Conservation (phyloP, 73 alveolate species). For the Blepharisma japonicum region DNA sequence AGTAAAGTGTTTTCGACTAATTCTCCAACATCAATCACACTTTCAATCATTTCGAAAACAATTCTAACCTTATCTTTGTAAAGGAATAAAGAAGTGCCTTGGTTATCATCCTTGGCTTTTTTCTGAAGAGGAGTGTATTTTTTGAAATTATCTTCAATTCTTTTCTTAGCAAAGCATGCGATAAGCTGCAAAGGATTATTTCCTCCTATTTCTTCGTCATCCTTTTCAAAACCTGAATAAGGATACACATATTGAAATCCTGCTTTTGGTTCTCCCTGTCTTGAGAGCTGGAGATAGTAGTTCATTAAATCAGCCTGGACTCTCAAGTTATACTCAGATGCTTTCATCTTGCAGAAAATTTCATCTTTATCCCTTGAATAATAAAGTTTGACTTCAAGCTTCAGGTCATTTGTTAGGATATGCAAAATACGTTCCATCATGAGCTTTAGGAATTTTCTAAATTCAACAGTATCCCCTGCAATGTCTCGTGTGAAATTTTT, state of each 20-base stretch:
- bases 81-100: background rate
- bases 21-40: constrained; percentile 14
- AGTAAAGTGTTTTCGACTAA: background rate
- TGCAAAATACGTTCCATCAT: background rate
- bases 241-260: background rate
- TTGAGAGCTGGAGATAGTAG: background rate
- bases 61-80: constrained; percentile 5
- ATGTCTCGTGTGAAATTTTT: background rate
- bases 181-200: too few species aligned
- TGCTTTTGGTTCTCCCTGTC: background rate
- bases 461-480: background rate
- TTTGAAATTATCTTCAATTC: too few species aligned
- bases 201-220: too few species aligned
- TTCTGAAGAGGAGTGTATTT: background rate
- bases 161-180: too few species aligned
- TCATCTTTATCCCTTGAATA: constrained; percentile 17
- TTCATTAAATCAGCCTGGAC: constrained; percentile 17
- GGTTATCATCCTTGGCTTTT: background rate
- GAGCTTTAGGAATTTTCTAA: background rate
- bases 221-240: background rate
- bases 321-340: background rate
- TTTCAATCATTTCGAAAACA: background rate
- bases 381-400: background rate
- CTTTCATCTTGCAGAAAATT: constrained; percentile 6
- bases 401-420: background rate